Evolutionary conservation across 345 rosid genomes (phyloP).

Genomic region (Citrus glauca): DNA sequence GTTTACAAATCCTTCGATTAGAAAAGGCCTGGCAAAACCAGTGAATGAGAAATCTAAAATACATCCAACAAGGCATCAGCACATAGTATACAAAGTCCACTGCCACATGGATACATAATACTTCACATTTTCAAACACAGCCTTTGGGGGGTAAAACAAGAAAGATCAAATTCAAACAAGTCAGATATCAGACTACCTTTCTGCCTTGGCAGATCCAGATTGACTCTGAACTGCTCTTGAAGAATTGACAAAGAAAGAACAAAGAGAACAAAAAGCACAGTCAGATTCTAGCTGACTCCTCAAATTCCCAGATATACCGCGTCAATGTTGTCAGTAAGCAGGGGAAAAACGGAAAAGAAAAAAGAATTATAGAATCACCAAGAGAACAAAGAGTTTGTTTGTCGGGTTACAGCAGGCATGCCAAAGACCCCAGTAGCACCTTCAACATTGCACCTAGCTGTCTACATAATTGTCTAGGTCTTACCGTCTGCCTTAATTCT

Average conservation of each 20-base stretch:
- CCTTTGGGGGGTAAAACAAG: neutral
- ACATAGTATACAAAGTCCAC: neutral
- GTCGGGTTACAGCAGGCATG: conserved; percentile 13
- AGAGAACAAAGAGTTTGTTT: conserved; percentile 2
- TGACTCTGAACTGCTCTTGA: neutral
- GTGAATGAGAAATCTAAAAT: conserved; percentile 7
- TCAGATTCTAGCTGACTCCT: conserved; percentile 6
- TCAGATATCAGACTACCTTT: conserved; percentile 1
- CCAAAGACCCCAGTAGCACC: conserved; percentile 12
- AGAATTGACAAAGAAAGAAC: neutral
- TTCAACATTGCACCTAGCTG: conserved; percentile 18
- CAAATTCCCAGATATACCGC: neutral
- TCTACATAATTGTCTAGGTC: neutral
- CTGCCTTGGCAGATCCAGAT: neutral
- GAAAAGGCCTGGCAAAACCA: neutral
- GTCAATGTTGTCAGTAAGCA: conserved; percentile 19
- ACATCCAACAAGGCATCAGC: conserved; percentile 12
- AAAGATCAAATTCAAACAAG: neutral
- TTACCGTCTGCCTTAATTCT: conserved; percentile 1
- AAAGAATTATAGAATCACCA: conserved; percentile 13
- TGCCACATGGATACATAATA: conserved; percentile 3
- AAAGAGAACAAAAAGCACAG: neutral
- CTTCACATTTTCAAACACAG: conserved; percentile 4
- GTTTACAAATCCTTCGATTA: conserved; percentile 12
- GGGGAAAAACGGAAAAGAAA: neutral